Percentiles rank a stretch among this genome's conserved stretches.
Conservation (phyloP, 2,329 filamentous ascomycete species). For the Cytospora leucostoma region DNA sequence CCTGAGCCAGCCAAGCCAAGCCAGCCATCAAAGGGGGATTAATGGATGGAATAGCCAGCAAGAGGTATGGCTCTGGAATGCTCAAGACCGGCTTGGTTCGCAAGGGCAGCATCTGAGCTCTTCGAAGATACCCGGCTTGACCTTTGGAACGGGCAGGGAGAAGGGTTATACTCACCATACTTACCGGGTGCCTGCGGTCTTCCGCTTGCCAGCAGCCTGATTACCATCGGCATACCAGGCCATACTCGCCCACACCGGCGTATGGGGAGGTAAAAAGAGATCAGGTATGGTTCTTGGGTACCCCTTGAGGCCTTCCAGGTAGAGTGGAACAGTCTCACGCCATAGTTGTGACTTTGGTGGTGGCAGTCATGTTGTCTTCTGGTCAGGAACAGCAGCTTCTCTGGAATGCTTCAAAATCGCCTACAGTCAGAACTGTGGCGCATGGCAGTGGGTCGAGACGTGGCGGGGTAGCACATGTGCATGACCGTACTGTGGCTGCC, state of each 20-base stretch:
- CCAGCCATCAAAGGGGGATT: neutral
- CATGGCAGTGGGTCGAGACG: neutral
- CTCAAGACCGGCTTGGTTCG: conserved; percentile 4
- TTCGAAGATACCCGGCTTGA: neutral
- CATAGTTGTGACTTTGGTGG: conserved; percentile 22
- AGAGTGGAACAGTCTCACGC: conserved; percentile 11
- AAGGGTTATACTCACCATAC: conserved; percentile 18
- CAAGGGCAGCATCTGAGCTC: conserved; percentile 2
- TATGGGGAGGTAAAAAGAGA: conserved; percentile 17
- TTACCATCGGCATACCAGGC: conserved; percentile 16
- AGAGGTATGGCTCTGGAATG: neutral
- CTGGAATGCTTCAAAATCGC: conserved; percentile 13
- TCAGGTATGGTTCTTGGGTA: conserved; percentile 3
- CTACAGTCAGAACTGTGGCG: conserved; percentile 11
- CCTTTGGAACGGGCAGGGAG: neutral
- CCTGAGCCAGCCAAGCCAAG: conserved; percentile 1
- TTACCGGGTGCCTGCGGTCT: conserved; percentile 11
- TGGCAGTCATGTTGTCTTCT: conserved; percentile 17
- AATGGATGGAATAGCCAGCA: neutral
- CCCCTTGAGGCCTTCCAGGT: conserved; percentile 24
- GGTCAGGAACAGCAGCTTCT: conserved; percentile 20
- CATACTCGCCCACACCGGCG: conserved; percentile 13
- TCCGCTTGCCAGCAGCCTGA: conserved; percentile 13
- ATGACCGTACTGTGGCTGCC: neutral
- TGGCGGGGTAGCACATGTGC: too few relatives aligned